Base-by-base conservation (phyloP, 2,329 filamentous ascomycete genomes). In the Aspergillus hiratsukae region DNA sequence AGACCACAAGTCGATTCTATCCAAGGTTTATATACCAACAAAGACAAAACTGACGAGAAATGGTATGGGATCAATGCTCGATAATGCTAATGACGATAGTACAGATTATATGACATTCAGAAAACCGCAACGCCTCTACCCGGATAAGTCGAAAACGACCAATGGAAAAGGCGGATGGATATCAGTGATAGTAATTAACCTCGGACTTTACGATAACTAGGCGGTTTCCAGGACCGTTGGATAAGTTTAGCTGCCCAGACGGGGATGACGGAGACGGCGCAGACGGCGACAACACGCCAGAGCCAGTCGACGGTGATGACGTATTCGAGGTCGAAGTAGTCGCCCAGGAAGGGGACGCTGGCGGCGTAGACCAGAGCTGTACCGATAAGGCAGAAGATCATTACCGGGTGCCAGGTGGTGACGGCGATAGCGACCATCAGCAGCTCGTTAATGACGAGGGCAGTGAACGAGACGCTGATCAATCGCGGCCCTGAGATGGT, bases 381-480 rank as follows among this genome's bases (percentile, higher is more conserved):
- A 14, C 90, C 92, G 5, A 96, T 68, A 58, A 97, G 88, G 63
- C 83, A 87, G 52, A 90, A 77, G 54, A 96, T 87, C 92, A 97
- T 97, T 60, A 93, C 81, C 41, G 88, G 88, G 73, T 97, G 94
- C 94, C 94, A 99, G 0, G 94, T 99, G 3, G 91, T 96, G 65
- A 99, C 90, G 71, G 96, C 90, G 57, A 96, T 90, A 3, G 92
- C 93, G 2, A 97, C 94, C 95, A 99, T 99, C 65, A 95, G 83
- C 58, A 99, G 83, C 72, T 99, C 94, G 72, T 97, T 99, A 59
- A 97, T 78, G 4, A 99, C 86, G 2, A 99, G 83, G 0, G 91
- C 91, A 0, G 93, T 95, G 71, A 96, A 99, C 56, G 87, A 91
- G 48, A 99, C 90, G 25, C 89, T 86, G 54, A 97, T 90, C 87